Base-by-base conservation (phyloP, 768 basidiomycete genomes). In the Hysterangium stoloniferum region DNA sequence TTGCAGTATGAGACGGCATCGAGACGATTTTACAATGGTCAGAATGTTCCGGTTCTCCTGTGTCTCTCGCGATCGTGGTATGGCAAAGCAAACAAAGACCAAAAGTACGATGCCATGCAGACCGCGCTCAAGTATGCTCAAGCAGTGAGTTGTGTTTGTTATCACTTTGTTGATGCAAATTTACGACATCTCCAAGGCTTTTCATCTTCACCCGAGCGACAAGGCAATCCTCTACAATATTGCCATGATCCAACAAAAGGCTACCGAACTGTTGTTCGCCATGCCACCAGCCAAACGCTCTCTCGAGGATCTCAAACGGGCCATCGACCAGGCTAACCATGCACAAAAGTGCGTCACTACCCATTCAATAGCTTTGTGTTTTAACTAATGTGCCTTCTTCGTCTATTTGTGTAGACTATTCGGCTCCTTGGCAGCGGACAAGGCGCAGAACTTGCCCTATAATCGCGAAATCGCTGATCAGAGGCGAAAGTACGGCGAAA, bases 181-280 rank as follows among this genome's bases (percentile, higher is more conserved):
- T 55, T 58, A 20, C 51, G 24, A 24, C 45, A 9, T 7, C 38
- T 4, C 56, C n/a, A n/a, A 97, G 94, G 93, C 94, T 1, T 71
- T 86, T 13, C 84, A 89, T 56, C 66, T 92, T 5, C 82, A 86
- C 56, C 92, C 93, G 0, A 77, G 73, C 49, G 96, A 99, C 69
- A 93, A 94, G 62, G 87, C 91, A 3, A 81, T 86, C 45, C 54
- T 91, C 36, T 98, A 94, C 68, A 98, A 99, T 65, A 89, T 97
- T 59, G 94, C 95, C 48, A 94, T 99, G 86, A 92, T 98, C 29
- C 84, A 94, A 65, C 96, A 99, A 64, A 97, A 97, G 66, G 84
- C 88, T 0, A 88, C 91, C 0, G 95, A 97, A 64, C 75, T 97
- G 68, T 68, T 98, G 22, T 83, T 92, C 56, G 74, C 79, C 1